Conservation (phyloP, 2,329 filamentous ascomycete genomes). For the Nothopassalora personata region DNA sequence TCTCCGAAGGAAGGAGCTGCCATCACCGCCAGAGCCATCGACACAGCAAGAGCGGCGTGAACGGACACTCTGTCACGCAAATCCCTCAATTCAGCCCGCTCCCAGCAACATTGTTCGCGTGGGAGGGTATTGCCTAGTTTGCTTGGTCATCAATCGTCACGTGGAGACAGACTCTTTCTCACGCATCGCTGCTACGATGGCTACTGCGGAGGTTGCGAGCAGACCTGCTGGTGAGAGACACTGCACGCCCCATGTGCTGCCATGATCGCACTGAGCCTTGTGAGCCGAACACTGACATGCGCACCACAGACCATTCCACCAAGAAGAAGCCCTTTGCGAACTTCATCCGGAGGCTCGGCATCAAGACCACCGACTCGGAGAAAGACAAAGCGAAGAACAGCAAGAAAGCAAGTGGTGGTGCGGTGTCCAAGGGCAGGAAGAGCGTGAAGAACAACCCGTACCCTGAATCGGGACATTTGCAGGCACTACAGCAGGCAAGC, state of each 20-base stretch:
- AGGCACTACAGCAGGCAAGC: conserved; percentile 48
- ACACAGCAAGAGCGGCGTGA: too few species aligned
- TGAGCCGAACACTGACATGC: conserved; percentile 20
- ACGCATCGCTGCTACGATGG: conserved; percentile 30
- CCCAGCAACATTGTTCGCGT: too few species aligned
- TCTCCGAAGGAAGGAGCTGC: background rate
- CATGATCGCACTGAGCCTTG: background rate
- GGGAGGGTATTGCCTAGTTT: background rate
- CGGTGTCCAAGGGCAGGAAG: conserved; percentile 18
- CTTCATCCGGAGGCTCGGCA: conserved; percentile 91
- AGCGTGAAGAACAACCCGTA: conserved; percentile 78
- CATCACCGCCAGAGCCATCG: too few species aligned
- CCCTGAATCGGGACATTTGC: conserved; percentile 65
- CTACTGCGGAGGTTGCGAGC: conserved; percentile 41
- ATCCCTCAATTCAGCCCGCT: too few species aligned
- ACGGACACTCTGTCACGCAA: too few species aligned
- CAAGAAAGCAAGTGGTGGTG: too few species aligned
- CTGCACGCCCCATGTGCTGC: background rate
- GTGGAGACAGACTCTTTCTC: background rate
- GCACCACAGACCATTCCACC: conserved; percentile 59
- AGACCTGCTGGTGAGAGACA: conserved; percentile 40
- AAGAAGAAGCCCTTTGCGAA: conserved; percentile 82
- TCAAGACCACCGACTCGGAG: conserved; percentile 62
- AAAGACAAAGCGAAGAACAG: conserved; percentile 26
- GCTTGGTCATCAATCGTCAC: background rate